Evolutionary conservation across 805 yeast species (phyloP).

Genomic region (Huiozyma sinensis): DNA sequence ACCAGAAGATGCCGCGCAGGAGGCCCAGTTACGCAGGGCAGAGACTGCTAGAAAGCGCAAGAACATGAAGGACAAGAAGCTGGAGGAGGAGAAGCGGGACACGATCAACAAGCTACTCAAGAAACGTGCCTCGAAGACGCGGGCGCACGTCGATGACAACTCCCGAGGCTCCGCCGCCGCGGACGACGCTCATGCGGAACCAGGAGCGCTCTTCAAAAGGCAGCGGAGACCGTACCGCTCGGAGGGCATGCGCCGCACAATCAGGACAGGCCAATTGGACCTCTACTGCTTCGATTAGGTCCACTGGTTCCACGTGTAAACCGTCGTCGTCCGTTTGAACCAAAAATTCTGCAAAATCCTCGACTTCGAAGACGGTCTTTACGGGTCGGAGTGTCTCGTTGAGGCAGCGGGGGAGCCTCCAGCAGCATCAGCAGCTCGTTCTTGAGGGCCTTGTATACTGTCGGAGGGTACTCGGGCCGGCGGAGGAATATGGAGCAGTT

Average conservation of each 20-base stretch:
- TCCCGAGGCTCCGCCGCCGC: not conserved
- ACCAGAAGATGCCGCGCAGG: constrained; percentile 38
- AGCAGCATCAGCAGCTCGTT: no score
- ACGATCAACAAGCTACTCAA: constrained; percentile 78
- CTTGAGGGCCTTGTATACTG: no score
- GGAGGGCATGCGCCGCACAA: constrained; percentile 18
- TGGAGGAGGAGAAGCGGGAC: constrained; percentile 89
- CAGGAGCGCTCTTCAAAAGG: constrained; percentile 12
- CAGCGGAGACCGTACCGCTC: constrained; percentile 25
- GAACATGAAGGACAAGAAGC: constrained; percentile 67
- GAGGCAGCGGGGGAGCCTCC: no score
- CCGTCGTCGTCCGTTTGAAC: no score
- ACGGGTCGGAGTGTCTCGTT: no score
- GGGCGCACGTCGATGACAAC: constrained; percentile 26
- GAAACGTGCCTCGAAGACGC: constrained; percentile 68
- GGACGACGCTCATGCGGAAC: constrained; percentile 9
- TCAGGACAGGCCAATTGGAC: constrained; percentile 10
- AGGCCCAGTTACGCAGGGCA: constrained; percentile 66
- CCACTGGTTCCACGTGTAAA: no score
- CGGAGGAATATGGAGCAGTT: no score
- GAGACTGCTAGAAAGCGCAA: constrained; percentile 84
- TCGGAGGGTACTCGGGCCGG: no score
- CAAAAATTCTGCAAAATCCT: no score
- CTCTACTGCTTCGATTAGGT: not conserved
- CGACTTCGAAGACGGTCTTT: no score